Base-by-base conservation (phyloP, 2,329 filamentous ascomycete genomes). In the Epichloe festucae region DNA sequence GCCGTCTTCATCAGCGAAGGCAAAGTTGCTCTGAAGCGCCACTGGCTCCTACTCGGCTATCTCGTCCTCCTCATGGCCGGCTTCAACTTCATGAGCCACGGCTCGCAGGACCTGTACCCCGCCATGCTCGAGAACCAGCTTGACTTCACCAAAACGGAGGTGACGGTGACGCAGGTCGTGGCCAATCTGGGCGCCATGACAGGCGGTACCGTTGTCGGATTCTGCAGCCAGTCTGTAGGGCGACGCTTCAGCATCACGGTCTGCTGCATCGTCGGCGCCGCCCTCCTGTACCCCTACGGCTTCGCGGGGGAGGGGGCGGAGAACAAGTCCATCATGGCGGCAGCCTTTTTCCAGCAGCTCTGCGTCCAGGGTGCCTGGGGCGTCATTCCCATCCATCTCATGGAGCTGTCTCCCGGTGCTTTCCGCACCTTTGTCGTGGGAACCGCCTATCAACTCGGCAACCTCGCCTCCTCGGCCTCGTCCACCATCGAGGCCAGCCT, bases 61-160 rank as follows among this genome's bases (percentile, higher is more conserved):
- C 73, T 95, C 52, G 87, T 95, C 6, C 72, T 95, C 19, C 73
- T 95, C 40, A 94, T 94, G 87, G 84, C 87, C 2, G 88, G 88
- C 4, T 93, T 95, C 73, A 95, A 94, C 69, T 94, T 93, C 63
- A 89, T 93, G 85, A 86, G 82, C 17, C 87, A 90, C 63, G 86
- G 86, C 50, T 85, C 80, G 21, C 67, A 86, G 64, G 78, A 81
- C 58, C 63, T 82, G 31, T 82, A 82, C 57, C 78, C 78, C 2
- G 81, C 77, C 19, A 75, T 82, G 75, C 63, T 82, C 23, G 64
- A 70, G 56, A 78, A 76, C 58, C 76, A 82, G 63, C 78, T 75
- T 55, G 64, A 62, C 15, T 79, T 79, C 60, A 64, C 63, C 44
- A 59, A 73, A 45, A 71, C 80, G 62, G 69, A 74, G 52, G 75